A percentile compares a stretch with the other conserved stretches of the same genome.
Evolutionary conservation across 2,329 filamentous ascomycete genomes (phyloP).

Genomic region (Coleophoma crateriformis): DNA sequence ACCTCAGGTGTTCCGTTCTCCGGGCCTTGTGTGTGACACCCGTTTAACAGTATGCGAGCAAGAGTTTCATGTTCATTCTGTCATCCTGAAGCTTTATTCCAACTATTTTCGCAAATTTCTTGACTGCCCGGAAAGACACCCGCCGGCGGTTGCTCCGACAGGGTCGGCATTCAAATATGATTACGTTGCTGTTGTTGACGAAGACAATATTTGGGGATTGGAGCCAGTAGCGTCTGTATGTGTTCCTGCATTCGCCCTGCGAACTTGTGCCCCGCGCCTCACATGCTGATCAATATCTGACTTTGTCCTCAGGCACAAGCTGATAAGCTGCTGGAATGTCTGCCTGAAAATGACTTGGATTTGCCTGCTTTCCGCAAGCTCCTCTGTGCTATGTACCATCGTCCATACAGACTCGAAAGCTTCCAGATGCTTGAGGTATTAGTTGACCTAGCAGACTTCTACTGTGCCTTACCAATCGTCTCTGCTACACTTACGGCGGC

Average conservation of each 20-base stretch:
- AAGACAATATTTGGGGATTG: background rate
- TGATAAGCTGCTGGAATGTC: background rate
- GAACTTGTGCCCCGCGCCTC: background rate
- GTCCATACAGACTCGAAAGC: constrained; percentile 3
- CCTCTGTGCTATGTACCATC: constrained; percentile 9
- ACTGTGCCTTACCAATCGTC: constrained; percentile 6
- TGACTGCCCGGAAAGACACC: background rate
- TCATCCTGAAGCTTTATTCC: constrained; percentile 2
- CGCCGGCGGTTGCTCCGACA: too few species aligned
- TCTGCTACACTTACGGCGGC: background rate
- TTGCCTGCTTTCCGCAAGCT: constrained; percentile 5
- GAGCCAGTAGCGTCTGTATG: background rate
- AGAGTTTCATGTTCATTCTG: constrained; percentile 5
- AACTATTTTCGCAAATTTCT: constrained; percentile 3
- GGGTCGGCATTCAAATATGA: background rate
- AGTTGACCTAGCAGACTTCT: constrained; percentile 7
- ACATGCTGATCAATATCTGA: background rate
- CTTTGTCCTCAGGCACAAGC: background rate
- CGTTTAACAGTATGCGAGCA: background rate
- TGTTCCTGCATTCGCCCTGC: too few species aligned
- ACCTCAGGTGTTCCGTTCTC: background rate
- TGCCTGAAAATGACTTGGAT: background rate
- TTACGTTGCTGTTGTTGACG: background rate
- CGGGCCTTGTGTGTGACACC: background rate
- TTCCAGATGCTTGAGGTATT: background rate